Evolutionary conservation across 2,329 filamentous ascomycete species (phyloP).

Genomic region (Phyllosticta citrichinensis): DNA sequence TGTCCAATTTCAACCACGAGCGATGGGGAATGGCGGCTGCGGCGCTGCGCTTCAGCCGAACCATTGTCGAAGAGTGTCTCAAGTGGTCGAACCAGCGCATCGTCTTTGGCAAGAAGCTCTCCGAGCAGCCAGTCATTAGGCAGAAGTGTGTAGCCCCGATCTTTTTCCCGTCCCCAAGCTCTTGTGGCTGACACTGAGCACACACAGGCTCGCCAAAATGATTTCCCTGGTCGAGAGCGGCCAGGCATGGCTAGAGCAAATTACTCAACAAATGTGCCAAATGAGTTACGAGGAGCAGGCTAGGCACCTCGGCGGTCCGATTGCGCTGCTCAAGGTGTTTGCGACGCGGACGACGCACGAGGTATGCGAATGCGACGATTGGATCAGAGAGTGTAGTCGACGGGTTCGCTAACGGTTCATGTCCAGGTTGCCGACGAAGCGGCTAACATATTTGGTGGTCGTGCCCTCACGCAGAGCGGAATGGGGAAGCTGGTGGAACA

Average conservation of each 20-base stretch:
- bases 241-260: constrained; percentile 74
- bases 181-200: neutral
- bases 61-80: constrained; percentile 70
- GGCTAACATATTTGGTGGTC: constrained; percentile 77
- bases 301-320: constrained; percentile 66
- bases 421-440: constrained; percentile 61
- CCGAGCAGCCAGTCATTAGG: constrained; percentile 71
- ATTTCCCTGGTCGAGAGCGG: constrained; percentile 72
- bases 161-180: neutral
- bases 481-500: constrained; percentile 79
- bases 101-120: constrained; percentile 72
- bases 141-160: constrained; percentile 49
- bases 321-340: constrained; percentile 73
- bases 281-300: constrained; percentile 73
- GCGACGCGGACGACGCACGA: constrained; percentile 69
- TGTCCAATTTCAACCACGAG: constrained; percentile 85
- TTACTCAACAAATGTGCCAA: constrained; percentile 81
- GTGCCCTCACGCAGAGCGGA: constrained; percentile 67
- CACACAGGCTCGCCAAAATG: constrained; percentile 69
- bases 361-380: neutral
- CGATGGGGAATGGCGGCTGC: constrained; percentile 64
- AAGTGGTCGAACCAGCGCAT: constrained; percentile 84
- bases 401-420: neutral
- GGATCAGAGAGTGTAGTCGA: neutral
- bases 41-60: constrained; percentile 54